Conservation (phyloP, 163 green algal species). For the Volvox carteri region DNA sequence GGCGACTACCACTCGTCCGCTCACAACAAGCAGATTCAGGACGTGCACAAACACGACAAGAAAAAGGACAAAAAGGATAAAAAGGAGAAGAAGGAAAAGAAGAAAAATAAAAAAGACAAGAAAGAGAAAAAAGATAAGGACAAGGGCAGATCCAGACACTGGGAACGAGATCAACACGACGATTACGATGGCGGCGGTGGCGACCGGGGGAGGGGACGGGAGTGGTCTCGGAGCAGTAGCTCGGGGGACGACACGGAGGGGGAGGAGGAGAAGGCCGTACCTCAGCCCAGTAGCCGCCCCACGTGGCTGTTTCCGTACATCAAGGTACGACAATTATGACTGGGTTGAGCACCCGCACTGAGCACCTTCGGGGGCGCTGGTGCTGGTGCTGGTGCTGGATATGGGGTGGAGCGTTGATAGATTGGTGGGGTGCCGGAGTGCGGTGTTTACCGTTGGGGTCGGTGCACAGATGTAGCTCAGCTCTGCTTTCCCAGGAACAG, state of each 20-base stretch:
- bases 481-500: too few relatives aligned
- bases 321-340: conserved; percentile 48
- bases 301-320: conserved; percentile 76
- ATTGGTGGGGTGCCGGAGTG: too few relatives aligned
- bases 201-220: neutral
- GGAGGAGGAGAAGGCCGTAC: neutral
- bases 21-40: too few relatives aligned
- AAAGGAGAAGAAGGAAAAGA: conserved; percentile 31
- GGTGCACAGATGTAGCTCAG: too few relatives aligned
- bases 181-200: neutral
- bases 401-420: too few relatives aligned
- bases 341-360: too few relatives aligned
- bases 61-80: conserved; percentile 39
- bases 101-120: conserved; percentile 35
- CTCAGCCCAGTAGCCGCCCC: neutral
- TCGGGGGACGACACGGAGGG: neutral
- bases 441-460: too few relatives aligned
- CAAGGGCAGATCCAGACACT: too few relatives aligned
- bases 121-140: neutral
- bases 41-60: conserved; percentile 31
- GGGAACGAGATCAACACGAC: neutral
- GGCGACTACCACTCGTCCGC: too few relatives aligned
- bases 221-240: neutral
- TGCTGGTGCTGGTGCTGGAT: too few relatives aligned
- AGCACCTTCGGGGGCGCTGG: too few relatives aligned